A percentile compares a stretch with the other conserved stretches of the same genome.
Evolutionary conservation across 345 rosid genomes (phyloP).

Genomic region (Toxicodendron radicans): DNA sequence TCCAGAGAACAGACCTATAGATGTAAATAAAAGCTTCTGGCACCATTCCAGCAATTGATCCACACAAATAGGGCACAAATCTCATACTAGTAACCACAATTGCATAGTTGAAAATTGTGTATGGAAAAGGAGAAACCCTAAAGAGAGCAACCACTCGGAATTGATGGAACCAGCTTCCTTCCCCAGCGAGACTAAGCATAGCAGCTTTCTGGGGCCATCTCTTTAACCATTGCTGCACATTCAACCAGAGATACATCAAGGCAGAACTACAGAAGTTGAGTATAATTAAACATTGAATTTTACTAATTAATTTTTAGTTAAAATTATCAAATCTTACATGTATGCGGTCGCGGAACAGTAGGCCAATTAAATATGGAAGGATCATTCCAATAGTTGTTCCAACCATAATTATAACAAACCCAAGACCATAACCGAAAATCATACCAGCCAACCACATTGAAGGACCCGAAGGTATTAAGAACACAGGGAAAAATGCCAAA

Average conservation of each 20-base stretch:
- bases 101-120: constrained; percentile 95
- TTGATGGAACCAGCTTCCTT: constrained; percentile 96
- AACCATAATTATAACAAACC: constrained; percentile 88
- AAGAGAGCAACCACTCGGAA: constrained; percentile 88
- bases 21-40: constrained; percentile 97
- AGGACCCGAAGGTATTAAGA: constrained; percentile 97
- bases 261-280: neutral
- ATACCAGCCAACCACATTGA: constrained; percentile 99
- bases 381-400: constrained; percentile 97
- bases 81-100: constrained; percentile 78
- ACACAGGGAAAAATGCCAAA: constrained; percentile 88
- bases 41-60: constrained; percentile 92
- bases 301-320: neutral
- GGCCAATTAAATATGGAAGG: constrained; percentile 78
- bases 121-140: constrained; percentile 94
- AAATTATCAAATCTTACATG: constrained; percentile 53
- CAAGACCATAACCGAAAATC: constrained; percentile 94
- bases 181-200: constrained; percentile 80
- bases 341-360: constrained; percentile 80
- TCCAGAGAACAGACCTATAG: constrained; percentile 57
- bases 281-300: neutral
- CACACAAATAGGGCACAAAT: constrained; percentile 90
- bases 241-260: constrained; percentile 9
- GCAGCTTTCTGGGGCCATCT: constrained; percentile 93
- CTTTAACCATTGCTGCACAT: constrained; percentile 84